Evolutionary conservation across 2,329 filamentous ascomycete species (phyloP).

Genomic region (Beauveria caledonica): DNA sequence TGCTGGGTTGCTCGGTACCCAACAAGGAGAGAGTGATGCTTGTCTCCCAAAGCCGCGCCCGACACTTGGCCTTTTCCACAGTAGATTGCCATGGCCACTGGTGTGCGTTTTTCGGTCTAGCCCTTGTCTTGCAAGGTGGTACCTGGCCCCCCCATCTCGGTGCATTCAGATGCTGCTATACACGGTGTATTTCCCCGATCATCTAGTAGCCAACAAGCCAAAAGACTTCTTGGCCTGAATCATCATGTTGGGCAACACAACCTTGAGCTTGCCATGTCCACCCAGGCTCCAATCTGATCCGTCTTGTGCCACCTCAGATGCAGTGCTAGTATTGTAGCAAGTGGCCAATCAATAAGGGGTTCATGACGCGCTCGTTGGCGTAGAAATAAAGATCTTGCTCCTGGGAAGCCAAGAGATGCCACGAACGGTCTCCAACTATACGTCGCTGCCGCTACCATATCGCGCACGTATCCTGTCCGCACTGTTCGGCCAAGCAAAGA

Average conservation of each 20-base stretch:
- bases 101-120: too few relatives aligned
- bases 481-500: not conserved
- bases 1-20: too few relatives aligned
- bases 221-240: too few relatives aligned
- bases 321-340: not conserved
- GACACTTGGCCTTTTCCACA: too few relatives aligned
- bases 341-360: not conserved
- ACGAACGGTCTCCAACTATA: not conserved
- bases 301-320: conserved; percentile 1
- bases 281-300: not conserved
- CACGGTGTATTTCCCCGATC: too few relatives aligned
- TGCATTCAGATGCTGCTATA: too few relatives aligned
- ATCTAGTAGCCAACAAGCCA: not conserved
- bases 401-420: not conserved
- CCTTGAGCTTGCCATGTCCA: not conserved
- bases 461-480: not conserved
- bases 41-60: too few relatives aligned
- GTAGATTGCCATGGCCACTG: too few relatives aligned
- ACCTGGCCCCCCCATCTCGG: too few relatives aligned
- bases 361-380: not conserved
- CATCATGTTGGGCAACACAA: not conserved
- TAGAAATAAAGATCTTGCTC: not conserved
- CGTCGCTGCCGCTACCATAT: not conserved
- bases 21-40: too few relatives aligned
- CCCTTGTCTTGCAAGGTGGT: too few relatives aligned